Conservation (phyloP, 371 early-diverging fungal genomes). For the Mortierella sp. region DNA sequence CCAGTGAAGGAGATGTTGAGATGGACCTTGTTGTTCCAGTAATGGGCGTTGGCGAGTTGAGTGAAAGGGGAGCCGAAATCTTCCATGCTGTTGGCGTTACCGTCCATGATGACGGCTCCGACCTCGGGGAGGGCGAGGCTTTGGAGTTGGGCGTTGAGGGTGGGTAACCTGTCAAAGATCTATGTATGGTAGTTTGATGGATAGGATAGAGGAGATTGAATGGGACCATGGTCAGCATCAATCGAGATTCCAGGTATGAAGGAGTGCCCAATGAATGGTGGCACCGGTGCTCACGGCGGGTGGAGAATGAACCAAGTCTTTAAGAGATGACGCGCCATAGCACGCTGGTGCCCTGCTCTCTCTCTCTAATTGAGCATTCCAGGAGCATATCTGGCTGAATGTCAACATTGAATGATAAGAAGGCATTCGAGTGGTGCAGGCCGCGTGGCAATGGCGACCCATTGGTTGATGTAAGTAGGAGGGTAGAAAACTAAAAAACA, state of each 20-base stretch:
- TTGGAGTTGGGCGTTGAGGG: constrained; percentile 28
- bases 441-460: neutral
- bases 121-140: constrained; percentile 34
- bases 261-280: neutral
- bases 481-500: neutral
- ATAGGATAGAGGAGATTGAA: neutral
- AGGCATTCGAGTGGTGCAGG: neutral
- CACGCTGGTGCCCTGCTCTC: neutral
- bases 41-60: constrained; percentile 38
- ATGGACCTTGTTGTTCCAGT: constrained; percentile 39
- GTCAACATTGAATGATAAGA: neutral
- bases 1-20: constrained; percentile 49
- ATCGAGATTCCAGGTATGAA: neutral
- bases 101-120: constrained; percentile 53
- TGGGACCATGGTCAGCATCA: neutral
- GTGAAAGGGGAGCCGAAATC: constrained; percentile 53
- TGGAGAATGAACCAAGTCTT: constrained; percentile 12
- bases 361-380: neutral
- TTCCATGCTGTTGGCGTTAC: constrained; percentile 36
- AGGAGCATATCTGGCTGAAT: neutral
- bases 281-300: neutral
- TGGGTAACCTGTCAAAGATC: constrained; percentile 38
- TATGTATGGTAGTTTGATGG: neutral
- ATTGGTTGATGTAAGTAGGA: neutral
- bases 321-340: neutral